These are phyloP conservation scores for Teunomyces tritomae DNA, from an alignment of 805 yeast genomes.

Conservation along the genomic window DNA sequence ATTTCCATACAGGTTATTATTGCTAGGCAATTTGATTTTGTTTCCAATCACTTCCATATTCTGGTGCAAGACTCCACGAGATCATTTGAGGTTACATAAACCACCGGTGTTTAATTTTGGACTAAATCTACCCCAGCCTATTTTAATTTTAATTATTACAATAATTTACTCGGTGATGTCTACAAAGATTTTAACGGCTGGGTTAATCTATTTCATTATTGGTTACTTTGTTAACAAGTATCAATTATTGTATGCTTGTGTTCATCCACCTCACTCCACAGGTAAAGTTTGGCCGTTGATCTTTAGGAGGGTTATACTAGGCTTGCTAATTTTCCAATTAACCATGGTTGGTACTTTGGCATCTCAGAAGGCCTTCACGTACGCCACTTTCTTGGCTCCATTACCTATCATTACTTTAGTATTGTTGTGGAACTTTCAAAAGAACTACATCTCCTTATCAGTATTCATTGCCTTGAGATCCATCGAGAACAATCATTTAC, in stretches of 20 bases:
- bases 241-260: slow-evolving; percentile 84
- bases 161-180: slow-evolving; percentile 87
- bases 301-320: slow-evolving; percentile 76
- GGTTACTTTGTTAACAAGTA: slow-evolving; percentile 91
- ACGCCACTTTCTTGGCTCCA: slow-evolving; percentile 73
- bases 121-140: slow-evolving; percentile 85
- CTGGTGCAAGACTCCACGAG: slow-evolving; percentile 82
- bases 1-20: slow-evolving; percentile 82
- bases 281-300: slow-evolving; percentile 96
- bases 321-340: slow-evolving; percentile 78
- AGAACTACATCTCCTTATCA: slow-evolving; percentile 74
- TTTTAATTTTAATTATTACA: slow-evolving; percentile 79
- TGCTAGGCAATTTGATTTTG: slow-evolving; percentile 73
- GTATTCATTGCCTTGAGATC: slow-evolving; percentile 86
- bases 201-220: slow-evolving; percentile 74
- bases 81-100: slow-evolving; percentile 66
- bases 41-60: slow-evolving; percentile 56
- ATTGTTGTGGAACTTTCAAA: slow-evolving; percentile 77
- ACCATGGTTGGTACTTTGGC: slow-evolving; percentile 92
- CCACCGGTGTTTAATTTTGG: slow-evolving; percentile 96
- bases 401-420: slow-evolving; percentile 67
- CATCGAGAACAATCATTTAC: slow-evolving; percentile 47
- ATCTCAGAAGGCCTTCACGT: slow-evolving; percentile 71
- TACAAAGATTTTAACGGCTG: slow-evolving; percentile 80
- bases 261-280: slow-evolving; percentile 94